Percentiles rank a stretch among this genome's conserved stretches.
phyloP scores from a whole-genome alignment of 1,139 yeast genomes.

The Yamadazyma songkhlaensis region DNA sequence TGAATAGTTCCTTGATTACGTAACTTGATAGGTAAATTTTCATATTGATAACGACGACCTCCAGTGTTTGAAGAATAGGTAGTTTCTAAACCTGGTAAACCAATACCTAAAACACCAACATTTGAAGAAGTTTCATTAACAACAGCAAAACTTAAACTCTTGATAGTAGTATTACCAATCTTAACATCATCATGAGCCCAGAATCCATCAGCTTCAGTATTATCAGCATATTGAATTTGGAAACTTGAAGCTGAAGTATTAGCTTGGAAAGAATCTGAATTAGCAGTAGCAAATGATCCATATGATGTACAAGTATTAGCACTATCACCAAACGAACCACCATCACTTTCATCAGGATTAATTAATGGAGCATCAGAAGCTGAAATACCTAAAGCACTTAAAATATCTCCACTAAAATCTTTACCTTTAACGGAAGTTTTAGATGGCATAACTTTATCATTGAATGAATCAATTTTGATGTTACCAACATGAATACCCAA shows the following conservation, averaged over 20 bases:
- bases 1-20: slow-evolving; percentile 44
- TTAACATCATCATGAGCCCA: slow-evolving; percentile 62
- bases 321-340: slow-evolving; percentile 7
- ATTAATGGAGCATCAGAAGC: slow-evolving; percentile 7
- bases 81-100: slow-evolving; percentile 17
- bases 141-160: slow-evolving; percentile 46
- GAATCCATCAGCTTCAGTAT: slow-evolving; percentile 31
- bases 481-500: slow-evolving; percentile 11
- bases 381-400: slow-evolving; percentile 12
- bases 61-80: slow-evolving; percentile 17
- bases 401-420: slow-evolving; percentile 7
- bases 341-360: slow-evolving; percentile 5
- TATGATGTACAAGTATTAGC: slow-evolving; percentile 32
- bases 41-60: slow-evolving; percentile 18
- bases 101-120: slow-evolving; percentile 50
- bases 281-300: slow-evolving; percentile 39
- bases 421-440: slow-evolving; percentile 9
- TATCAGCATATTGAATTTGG: slow-evolving; percentile 55
- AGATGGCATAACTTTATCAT: slow-evolving; percentile 2
- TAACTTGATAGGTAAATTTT: slow-evolving; percentile 29
- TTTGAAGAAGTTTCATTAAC: slow-evolving; percentile 40
- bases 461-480: slow-evolving; percentile 2
- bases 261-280: slow-evolving; percentile 29
- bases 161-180: slow-evolving; percentile 21
- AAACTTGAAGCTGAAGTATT: slow-evolving; percentile 34